Base-by-base conservation (phyloP, 352 stramenopile genomes). In the Pythium myriotylum region DNA sequence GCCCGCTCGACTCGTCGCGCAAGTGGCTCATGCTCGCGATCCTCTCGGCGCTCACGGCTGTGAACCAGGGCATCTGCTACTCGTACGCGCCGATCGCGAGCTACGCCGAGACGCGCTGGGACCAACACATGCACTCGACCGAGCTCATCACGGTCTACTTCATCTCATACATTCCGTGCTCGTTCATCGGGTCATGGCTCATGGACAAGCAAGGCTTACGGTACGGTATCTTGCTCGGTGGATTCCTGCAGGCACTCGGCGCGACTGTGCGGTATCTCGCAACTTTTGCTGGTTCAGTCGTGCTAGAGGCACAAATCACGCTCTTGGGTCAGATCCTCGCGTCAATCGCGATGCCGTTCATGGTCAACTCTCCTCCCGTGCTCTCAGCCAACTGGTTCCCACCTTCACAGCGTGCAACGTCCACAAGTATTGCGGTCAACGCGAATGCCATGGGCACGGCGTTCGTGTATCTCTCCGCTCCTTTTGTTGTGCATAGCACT, bases 131-230 rank as follows among this genome's bases (percentile, higher is more conserved):
- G 37, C 78, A 88, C 65, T 90, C 80, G 26, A 89, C 78, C 1
- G 80, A 88, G 55, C 65, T 92, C 10, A 88, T 92, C 60, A 92
- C 80, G 4, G 80, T 92, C 46, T 92, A 84, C 67, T 92, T 92
- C 56, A 59, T 90, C 23, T 79, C 79, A 37, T 92, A 92, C 64
- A 90, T 92, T 45, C 83, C 83, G 17, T 92, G 80, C 61, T 89
- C 83, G 19, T 90, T 92, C 56, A 16, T 92, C 22, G 80, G 83
- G 3, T 92, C 83, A 16, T 90, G 83, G 83, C 72, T 92, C 54
- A 92, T 92, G 79, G 83, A 92, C 71, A 82, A 88, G 58, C 82
- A 86, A 52, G 83, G 83, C 0, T 57, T 92, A 32, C 74, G 77
- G 13, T 88, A 76, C 19, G 83, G 83, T 10, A 75, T 92, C 2